A percentile compares a stretch with the other conserved stretches of the same genome.
phyloP scores from a whole-genome alignment of 2,329 filamentous ascomycete genomes.

The Fusarium sp. region DNA sequence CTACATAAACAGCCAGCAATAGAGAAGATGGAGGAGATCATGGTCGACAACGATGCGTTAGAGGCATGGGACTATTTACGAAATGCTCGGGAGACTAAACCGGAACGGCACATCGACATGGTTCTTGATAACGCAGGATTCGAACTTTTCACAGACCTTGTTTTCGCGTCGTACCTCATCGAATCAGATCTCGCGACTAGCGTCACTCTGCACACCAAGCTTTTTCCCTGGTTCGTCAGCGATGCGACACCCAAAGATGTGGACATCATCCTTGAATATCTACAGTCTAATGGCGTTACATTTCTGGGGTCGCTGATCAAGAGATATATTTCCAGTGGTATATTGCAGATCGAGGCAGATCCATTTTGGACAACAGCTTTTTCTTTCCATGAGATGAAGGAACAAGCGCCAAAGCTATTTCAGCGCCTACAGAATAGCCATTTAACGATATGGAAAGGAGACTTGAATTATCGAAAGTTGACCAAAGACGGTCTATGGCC shows the following conservation, averaged over 20 bases:
- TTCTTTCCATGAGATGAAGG: conserved; percentile 5
- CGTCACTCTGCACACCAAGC: background rate
- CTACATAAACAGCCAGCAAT: conserved; percentile 1
- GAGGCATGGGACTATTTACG: conserved; percentile 5
- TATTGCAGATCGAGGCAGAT: conserved; percentile 1
- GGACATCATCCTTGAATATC: background rate
- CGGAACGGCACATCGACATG: background rate
- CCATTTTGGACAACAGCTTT: conserved; percentile 10
- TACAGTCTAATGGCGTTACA: background rate
- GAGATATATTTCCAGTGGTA: background rate
- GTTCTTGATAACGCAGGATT: conserved; percentile 15
- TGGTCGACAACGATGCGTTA: conserved; percentile 1
- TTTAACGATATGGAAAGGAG: conserved; percentile 17
- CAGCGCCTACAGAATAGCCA: background rate
- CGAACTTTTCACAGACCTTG: conserved; percentile 7
- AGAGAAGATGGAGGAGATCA: background rate
- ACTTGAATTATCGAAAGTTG: conserved; percentile 18
- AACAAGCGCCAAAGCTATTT: background rate
- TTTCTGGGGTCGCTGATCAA: background rate
- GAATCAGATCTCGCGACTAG: conserved; percentile 1
- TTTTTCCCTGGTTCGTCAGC: conserved; percentile 8
- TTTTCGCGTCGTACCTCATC: conserved; percentile 7
- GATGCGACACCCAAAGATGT: background rate
- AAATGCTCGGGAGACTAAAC: background rate
- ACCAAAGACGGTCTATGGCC: conserved; percentile 13